Evolutionary conservation across 345 rosid species (phyloP).

Genomic region (Passiflora organensis): DNA sequence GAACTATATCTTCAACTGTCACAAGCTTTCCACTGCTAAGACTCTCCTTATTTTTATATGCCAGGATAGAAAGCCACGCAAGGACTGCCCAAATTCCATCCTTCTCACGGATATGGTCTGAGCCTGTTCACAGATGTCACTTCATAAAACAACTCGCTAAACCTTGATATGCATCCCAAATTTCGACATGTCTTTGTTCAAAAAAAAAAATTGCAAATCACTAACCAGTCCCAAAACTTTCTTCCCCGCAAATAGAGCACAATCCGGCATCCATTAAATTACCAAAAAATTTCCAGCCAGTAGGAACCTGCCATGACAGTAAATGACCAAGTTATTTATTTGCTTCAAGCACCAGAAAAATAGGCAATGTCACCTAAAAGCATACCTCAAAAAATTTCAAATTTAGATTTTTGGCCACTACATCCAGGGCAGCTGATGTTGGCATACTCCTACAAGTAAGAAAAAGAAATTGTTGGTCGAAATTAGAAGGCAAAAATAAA

Average conservation of each 20-base stretch:
- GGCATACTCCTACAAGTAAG: conserved; percentile 90
- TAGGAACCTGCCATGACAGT: conserved; percentile 63
- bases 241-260: conserved; percentile 97
- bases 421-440: conserved; percentile 97
- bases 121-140: conserved; percentile 46
- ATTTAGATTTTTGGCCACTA: conserved; percentile 77
- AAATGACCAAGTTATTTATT: conserved; percentile 14
- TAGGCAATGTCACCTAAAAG: conserved; percentile 1
- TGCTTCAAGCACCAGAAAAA: neutral
- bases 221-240: conserved; percentile 98
- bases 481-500: neutral
- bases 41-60: conserved; percentile 73
- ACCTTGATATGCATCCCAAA: neutral
- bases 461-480: neutral
- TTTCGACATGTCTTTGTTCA: neutral
- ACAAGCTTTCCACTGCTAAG: conserved; percentile 65
- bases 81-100: conserved; percentile 99
- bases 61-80: conserved; percentile 96
- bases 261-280: conserved; percentile 98
- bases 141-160: conserved; percentile 8
- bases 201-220: conserved; percentile 9
- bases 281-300: conserved; percentile 99
- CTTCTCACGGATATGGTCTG: conserved; percentile 97
- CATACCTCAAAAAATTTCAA: conserved; percentile 94
- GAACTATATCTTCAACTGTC: conserved; percentile 89